These are phyloP conservation scores for Prototheca wickerhamii DNA, from an alignment of 163 green algal species.

Conservation along the genomic window DNA sequence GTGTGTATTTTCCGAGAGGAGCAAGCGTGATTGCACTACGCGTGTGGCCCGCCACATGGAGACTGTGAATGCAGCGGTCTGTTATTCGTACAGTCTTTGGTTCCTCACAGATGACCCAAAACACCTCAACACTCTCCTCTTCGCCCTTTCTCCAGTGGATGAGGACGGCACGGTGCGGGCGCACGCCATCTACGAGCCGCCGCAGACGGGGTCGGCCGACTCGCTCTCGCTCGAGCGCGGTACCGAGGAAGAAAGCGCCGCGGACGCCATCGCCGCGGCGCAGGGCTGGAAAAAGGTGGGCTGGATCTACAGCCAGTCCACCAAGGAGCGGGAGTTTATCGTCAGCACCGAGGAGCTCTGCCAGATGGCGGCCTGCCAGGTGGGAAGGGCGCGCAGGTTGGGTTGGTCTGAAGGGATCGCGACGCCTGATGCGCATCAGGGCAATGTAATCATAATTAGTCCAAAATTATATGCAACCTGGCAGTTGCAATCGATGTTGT, in stretches of 20 bases:
- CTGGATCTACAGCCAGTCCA: constrained; percentile 81
- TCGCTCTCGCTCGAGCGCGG: constrained; percentile 49
- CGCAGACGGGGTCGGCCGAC: constrained; percentile 64
- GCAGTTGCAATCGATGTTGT: background rate
- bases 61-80: no score
- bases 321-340: constrained; percentile 74
- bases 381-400: no score
- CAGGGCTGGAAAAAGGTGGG: constrained; percentile 65
- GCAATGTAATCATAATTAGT: no score
- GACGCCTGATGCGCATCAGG: no score
- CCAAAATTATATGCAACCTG: no score
- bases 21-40: no score
- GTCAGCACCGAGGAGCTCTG: constrained; percentile 69
- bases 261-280: constrained; percentile 36
- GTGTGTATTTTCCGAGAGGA: no score
- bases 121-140: background rate
- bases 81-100: no score
- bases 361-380: constrained; percentile 54
- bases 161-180: constrained; percentile 66
- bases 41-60: no score
- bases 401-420: no score
- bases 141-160: constrained; percentile 24
- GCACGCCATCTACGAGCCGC: constrained; percentile 91
- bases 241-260: constrained; percentile 56
- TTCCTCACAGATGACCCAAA: no score